Base-by-base conservation (phyloP, 352 stramenopile genomes). In the Phytophthora agathidicida region DNA sequence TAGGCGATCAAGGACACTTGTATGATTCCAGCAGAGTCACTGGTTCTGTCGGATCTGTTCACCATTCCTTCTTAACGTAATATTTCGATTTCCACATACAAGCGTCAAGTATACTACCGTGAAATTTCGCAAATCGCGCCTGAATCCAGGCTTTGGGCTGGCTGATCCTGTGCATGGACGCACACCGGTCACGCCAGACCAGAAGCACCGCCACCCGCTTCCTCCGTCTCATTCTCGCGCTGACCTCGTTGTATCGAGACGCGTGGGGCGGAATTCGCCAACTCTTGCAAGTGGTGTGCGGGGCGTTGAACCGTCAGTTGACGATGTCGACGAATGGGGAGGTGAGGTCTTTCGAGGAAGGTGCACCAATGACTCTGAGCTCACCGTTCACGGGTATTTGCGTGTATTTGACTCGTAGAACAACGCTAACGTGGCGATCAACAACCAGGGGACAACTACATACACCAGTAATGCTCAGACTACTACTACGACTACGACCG, bases 381-480 rank as follows among this genome's bases (percentile, higher is more conserved):
- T 67, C 56, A 67, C 58, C 41, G 20, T 38, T 50, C 7, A n/a
- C 28, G 22, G 7, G 13, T 31, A 5, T 26, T 48, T 54, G 20
- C 16, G 24, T 38, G 1, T 46, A 17, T 30, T 3, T 35, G n/a
- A 17, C 23, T 28, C 28, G 35, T 26, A 64, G 44, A 31, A 23
- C 39, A 42, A 48, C 22, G 43, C 37, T 20, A 58, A 60, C 28
- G 38, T 30, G 13, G 17, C 39, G 7, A 41, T 23, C 11, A 48
- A 45, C 37, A 48, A 47, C 10, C 51, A 63, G 30, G 51, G n/a
- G 7, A 13, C 47, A 13, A 58, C 43, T 17, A 68, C 59, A 16
- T 67, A 35, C 14, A 64, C 51, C 22, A 63, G 17, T 43, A 63
- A 68, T 17, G 59, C 42, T n/a, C 42, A 68, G 41, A 60, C 57